Conservation (phyloP, 805 yeast genomes). For the Metschnikowia peoriensis region DNA sequence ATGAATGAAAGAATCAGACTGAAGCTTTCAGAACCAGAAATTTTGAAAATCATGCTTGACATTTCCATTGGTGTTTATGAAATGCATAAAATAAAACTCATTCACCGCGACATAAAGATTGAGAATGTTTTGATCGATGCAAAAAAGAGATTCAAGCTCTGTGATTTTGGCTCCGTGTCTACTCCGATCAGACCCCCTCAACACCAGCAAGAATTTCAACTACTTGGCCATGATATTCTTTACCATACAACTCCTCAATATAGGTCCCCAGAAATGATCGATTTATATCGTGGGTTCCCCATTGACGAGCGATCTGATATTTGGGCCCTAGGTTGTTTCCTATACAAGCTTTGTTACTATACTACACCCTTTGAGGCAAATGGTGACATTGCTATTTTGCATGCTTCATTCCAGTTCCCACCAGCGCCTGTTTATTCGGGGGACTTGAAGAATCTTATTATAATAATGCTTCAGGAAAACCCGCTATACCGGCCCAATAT, state of each 20-base stretch:
- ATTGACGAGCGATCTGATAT: conserved; percentile 91
- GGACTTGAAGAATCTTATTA: conserved; percentile 69
- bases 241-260: conserved; percentile 95
- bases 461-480: conserved; percentile 77
- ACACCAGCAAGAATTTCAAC: conserved; percentile 67
- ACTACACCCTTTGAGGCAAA: conserved; percentile 94
- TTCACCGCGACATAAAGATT: conserved; percentile 92
- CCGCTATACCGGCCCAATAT: conserved; percentile 84
- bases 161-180: conserved; percentile 92
- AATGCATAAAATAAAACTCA: conserved; percentile 78
- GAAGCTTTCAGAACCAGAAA: conserved; percentile 73
- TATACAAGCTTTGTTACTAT: conserved; percentile 87
- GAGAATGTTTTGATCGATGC: conserved; percentile 87
- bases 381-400: conserved; percentile 80
- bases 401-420: conserved; percentile 79
- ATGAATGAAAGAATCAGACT: conserved; percentile 85
- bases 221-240: conserved; percentile 79
- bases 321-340: conserved; percentile 94
- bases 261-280: conserved; percentile 95
- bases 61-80: conserved; percentile 74
- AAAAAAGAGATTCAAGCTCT: conserved; percentile 68
- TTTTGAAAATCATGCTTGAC: conserved; percentile 80
- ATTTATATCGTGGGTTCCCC: conserved; percentile 75
- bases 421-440: conserved; percentile 65
- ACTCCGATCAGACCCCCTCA: conserved; percentile 69